Evolutionary conservation across 192 early-diverging fungal genomes (phyloP), one percentile per base, ranked within the genome.

Genomic region (Neocallimastix lanati): DNA sequence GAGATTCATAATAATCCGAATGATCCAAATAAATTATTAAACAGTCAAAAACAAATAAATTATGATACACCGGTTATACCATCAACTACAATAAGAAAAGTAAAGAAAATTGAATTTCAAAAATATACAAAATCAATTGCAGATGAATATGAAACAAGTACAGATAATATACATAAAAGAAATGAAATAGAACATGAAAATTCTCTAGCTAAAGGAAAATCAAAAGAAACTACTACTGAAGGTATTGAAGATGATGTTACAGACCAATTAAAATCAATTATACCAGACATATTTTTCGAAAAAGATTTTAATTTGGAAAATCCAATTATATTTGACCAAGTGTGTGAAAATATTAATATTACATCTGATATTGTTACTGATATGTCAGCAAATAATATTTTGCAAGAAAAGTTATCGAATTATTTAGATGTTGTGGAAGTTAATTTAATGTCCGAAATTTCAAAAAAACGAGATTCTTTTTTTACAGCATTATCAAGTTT

Each of bases 381-480:
- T 67, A 67, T 67, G 25, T 4, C 21, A 67, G 50, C 91, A 16
- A 93, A 93, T 79, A 86, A 85, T 13, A 87, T 90, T 15, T 86
- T 98, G 77, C 96, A 98, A 85, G 95, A 97, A 50, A 93, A 94
- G 29, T 86, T 99, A 33, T 93, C 95, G 0, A 89, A 92, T 78
- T 95, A 96, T 80, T 86, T 96, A 80, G 98, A 99, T 82, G 93
- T 92, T 0, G 94, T 98, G 4, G 97, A 99, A 82, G 91, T 94
- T 4, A 96, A 98, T 80, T 84, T 99, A 29, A 92, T 96, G 28
- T 92, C 92, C 76, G 98, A 99, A 82, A 99, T 99, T 67, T 95
- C 95, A 35, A 89, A 91, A 28, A 86, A 97, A 28, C 96, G 95
- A n/a, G 90, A 92, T 13, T 96, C 97, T 0, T 99, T 99, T 82